These are phyloP conservation scores for Penicillium roqueforti DNA, from an alignment of 495 filamentous ascomycete genomes.

Conservation along the genomic window DNA sequence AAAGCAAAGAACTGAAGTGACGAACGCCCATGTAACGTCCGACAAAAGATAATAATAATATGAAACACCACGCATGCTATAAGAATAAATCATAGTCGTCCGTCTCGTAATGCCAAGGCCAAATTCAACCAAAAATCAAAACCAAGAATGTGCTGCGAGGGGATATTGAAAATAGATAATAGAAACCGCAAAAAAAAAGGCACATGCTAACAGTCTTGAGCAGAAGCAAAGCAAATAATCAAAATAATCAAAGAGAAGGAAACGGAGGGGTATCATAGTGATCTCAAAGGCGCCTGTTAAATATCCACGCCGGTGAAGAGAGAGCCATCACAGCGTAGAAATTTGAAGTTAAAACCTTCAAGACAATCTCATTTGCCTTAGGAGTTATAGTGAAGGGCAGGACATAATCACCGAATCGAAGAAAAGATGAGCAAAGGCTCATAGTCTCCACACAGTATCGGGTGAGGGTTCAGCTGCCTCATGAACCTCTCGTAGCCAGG, in stretches of 20 bases:
- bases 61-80: constrained; percentile 1
- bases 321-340: background rate
- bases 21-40: background rate
- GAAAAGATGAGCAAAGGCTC: constrained; percentile 3
- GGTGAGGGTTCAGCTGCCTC: constrained; percentile 23
- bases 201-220: background rate
- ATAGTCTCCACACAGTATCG: constrained; percentile 38
- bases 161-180: constrained; percentile 1
- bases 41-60: background rate
- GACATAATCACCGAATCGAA: background rate
- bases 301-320: constrained; percentile 7
- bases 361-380: background rate
- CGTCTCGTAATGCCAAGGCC: constrained; percentile 2
- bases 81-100: constrained; percentile 3
- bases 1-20: constrained; percentile 2
- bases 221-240: background rate
- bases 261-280: constrained; percentile 19
- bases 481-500: constrained; percentile 49
- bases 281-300: constrained; percentile 2
- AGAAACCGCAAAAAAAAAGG: background rate
- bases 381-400: background rate
- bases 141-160: constrained; percentile 1
- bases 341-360: background rate
- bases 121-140: background rate
- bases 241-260: background rate